phyloP scores from a whole-genome alignment of 169 alveolate species.

The Plasmodium falciparum region DNA sequence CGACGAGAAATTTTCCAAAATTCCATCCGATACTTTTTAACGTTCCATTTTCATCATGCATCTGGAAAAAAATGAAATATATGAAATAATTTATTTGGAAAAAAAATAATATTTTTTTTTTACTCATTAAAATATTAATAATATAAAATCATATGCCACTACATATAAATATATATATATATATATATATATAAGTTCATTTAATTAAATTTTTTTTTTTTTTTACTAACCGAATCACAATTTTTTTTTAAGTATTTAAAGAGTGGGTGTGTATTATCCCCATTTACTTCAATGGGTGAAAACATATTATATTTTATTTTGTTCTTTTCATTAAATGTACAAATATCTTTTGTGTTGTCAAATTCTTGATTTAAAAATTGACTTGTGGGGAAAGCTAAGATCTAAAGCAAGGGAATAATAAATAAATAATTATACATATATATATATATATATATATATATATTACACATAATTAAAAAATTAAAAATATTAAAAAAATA shows the following conservation, averaged over 20 bases:
- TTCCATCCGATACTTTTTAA: conserved; percentile 69
- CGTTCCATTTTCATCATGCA: conserved; percentile 45
- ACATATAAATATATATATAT: no score
- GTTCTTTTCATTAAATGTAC: conserved; percentile 37
- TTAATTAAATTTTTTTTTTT: not conserved
- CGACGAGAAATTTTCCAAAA: conserved; percentile 63
- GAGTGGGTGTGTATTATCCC: conserved; percentile 47
- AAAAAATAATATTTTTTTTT: not conserved
- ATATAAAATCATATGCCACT: not conserved
- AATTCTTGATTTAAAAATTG: conserved; percentile 50
- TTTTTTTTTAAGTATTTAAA: conserved; percentile 40
- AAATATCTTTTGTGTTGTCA: conserved; percentile 19
- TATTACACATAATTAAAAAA: not conserved
- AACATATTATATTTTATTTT: conserved; percentile 22
- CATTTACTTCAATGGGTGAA: conserved; percentile 67
- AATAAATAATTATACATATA: not conserved
- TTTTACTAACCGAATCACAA: conserved; percentile 36
- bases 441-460: not conserved
- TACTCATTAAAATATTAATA: not conserved
- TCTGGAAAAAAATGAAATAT: conserved; percentile 14
- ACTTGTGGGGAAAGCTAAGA: conserved; percentile 39
- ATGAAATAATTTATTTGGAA: not conserved
- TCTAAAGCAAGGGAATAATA: conserved; percentile 11
- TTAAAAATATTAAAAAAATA: no score
- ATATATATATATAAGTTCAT: not conserved